Evolutionary conservation across 805 yeast genomes (phyloP).

Genomic region (Starmerella vitae): DNA sequence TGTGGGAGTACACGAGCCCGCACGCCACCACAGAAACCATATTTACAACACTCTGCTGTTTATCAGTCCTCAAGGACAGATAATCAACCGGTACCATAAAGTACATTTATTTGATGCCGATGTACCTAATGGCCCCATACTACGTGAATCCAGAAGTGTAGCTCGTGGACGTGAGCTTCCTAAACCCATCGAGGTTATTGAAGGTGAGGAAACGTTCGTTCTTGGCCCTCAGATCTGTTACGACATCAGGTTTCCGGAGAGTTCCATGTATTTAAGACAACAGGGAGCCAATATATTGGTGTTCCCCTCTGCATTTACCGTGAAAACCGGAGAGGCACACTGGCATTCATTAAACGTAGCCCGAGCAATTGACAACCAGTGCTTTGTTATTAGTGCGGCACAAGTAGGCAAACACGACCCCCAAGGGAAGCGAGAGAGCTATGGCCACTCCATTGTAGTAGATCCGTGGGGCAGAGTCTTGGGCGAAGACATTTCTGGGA

Average conservation of each 20-base stretch:
- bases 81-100: slow-evolving; percentile 63
- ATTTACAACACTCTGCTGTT: slow-evolving; percentile 64
- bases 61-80: slow-evolving; percentile 50
- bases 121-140: slow-evolving; percentile 62
- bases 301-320: slow-evolving; percentile 87
- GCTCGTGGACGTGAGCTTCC: slow-evolving; percentile 80
- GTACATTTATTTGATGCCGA: slow-evolving; percentile 83
- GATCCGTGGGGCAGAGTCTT: slow-evolving; percentile 84
- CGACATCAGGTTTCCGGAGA: slow-evolving; percentile 72
- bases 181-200: slow-evolving; percentile 34
- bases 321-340: slow-evolving; percentile 81
- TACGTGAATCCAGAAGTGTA: slow-evolving; percentile 65
- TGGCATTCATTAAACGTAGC: slow-evolving; percentile 73
- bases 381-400: slow-evolving; percentile 78
- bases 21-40: slow-evolving; percentile 30
- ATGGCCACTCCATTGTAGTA: slow-evolving; percentile 76
- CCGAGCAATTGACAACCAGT: slow-evolving; percentile 79
- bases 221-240: slow-evolving; percentile 62
- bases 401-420: slow-evolving; percentile 68
- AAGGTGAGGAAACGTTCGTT: slow-evolving; percentile 63
- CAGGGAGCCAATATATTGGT: slow-evolving; percentile 65
- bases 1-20: slow-evolving; percentile 83
- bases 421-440: slow-evolving; percentile 56
- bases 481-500: slow-evolving; percentile 65
- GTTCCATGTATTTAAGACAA: slow-evolving; percentile 48